Evolutionary conservation across 2,329 filamentous ascomycete genomes (phyloP).

Genomic region (Neonectria sp.): DNA sequence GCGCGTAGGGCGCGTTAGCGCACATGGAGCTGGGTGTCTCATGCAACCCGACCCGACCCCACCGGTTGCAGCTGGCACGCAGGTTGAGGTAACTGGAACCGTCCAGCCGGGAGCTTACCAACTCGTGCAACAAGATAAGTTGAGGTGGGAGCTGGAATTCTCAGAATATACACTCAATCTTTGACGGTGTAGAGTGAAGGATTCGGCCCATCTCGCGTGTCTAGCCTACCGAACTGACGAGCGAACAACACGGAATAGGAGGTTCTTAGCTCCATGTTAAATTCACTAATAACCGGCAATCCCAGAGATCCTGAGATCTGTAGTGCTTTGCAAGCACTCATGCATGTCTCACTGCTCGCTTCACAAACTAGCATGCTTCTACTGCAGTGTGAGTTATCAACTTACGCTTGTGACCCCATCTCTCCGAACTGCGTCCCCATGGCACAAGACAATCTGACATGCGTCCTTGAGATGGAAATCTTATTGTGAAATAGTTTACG

Average conservation of each 20-base stretch:
- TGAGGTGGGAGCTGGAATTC: not conserved
- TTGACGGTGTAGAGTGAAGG: not conserved
- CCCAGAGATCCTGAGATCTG: not conserved
- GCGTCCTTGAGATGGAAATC: not conserved
- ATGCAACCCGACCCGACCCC: not conserved
- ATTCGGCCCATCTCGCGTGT: not conserved
- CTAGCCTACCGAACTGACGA: not conserved
- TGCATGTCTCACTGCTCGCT: too few relatives aligned
- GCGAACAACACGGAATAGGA: not conserved
- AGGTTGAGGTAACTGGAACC: not conserved
- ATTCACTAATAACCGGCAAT: not conserved
- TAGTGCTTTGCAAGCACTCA: too few relatives aligned
- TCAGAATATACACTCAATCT: not conserved
- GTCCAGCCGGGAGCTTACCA: not conserved
- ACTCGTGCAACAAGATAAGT: not conserved
- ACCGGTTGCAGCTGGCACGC: not conserved
- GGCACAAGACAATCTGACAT: not conserved
- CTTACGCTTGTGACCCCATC: not conserved
- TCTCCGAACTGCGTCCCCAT: not conserved
- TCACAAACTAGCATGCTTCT: too few relatives aligned
- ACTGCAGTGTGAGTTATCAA: not conserved
- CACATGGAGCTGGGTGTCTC: not conserved
- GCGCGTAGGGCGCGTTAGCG: not conserved
- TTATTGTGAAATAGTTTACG: not conserved
- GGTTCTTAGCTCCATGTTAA: not conserved